phyloP scores from a whole-genome alignment of 805 yeast genomes.

The Lachancea dasiensis region DNA sequence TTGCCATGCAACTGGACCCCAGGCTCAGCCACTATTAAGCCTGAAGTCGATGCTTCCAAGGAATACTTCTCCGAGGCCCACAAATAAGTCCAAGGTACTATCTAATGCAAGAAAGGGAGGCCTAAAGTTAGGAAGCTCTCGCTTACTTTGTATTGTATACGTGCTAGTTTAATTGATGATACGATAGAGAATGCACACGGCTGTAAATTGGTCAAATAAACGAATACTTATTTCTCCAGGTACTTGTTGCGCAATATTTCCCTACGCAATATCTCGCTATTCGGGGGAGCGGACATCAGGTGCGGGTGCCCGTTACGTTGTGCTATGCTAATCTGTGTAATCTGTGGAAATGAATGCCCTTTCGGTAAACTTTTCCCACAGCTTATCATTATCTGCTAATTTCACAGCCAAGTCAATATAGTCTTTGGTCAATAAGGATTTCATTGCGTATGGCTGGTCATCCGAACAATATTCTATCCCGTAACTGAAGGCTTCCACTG shows the following conservation, averaged over 20 bases:
- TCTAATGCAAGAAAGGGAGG: too few relatives aligned
- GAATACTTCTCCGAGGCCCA: conserved; percentile 67
- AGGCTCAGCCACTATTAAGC: conserved; percentile 90
- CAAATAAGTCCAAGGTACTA: conserved; percentile 26
- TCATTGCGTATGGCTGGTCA: conserved; percentile 49
- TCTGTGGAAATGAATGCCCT: conserved; percentile 61
- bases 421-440: conserved; percentile 50
- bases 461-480: conserved; percentile 67
- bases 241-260: too few relatives aligned
- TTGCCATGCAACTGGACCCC: conserved; percentile 99
- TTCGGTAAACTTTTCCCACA: conserved; percentile 53
- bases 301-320: too few relatives aligned
- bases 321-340: conserved; percentile 41
- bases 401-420: conserved; percentile 55
- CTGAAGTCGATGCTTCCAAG: conserved; percentile 71
- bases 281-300: too few relatives aligned
- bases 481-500: conserved; percentile 44
- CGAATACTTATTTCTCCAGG: too few relatives aligned
- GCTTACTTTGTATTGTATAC: too few relatives aligned
- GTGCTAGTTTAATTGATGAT: too few relatives aligned
- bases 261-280: too few relatives aligned
- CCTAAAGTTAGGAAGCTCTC: too few relatives aligned
- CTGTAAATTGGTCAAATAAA: too few relatives aligned
- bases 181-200: too few relatives aligned
- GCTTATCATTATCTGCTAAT: conserved; percentile 43